phyloP scores from a whole-genome alignment of 2,329 filamentous ascomycete genomes.

The Colletotrichum liriopes region DNA sequence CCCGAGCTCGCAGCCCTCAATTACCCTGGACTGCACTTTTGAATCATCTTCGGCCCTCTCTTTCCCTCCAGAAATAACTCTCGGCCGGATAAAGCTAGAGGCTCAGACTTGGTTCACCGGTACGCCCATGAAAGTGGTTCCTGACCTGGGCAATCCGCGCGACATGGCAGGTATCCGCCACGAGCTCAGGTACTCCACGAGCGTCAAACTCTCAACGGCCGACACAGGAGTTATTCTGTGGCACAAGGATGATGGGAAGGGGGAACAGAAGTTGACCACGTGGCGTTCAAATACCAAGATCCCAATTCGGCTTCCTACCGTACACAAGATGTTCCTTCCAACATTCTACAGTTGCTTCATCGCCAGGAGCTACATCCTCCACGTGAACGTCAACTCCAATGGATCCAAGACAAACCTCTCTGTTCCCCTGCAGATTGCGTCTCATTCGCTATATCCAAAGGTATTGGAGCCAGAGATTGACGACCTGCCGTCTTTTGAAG shows the following conservation, averaged over 20 bases:
- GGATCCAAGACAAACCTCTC: slow-evolving; percentile 60
- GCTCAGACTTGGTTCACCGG: slow-evolving; percentile 68
- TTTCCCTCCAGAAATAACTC: slow-evolving; percentile 64
- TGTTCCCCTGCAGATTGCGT: slow-evolving; percentile 68
- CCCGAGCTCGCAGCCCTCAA: slow-evolving; percentile 58
- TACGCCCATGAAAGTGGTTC: slow-evolving; percentile 61
- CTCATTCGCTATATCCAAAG: slow-evolving; percentile 52
- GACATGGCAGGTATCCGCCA: slow-evolving; percentile 48
- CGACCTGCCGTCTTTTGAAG: slow-evolving; percentile 31
- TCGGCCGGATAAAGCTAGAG: slow-evolving; percentile 64
- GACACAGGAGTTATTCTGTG: slow-evolving; percentile 57
- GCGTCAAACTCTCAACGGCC: slow-evolving; percentile 57
- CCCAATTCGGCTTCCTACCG: slow-evolving; percentile 63
- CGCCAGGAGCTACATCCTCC: slow-evolving; percentile 68
- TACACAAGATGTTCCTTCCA: slow-evolving; percentile 67
- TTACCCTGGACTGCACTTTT: slow-evolving; percentile 63
- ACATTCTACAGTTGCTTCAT: slow-evolving; percentile 73
- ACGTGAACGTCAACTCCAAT: slow-evolving; percentile 60
- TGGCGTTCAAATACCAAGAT: slow-evolving; percentile 54
- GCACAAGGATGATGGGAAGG: slow-evolving; percentile 55
- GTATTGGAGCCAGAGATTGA: slow-evolving; percentile 43
- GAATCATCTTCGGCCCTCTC: slow-evolving; percentile 59
- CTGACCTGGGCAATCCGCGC: slow-evolving; percentile 66
- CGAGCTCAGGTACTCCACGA: slow-evolving; percentile 63
- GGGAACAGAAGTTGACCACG: slow-evolving; percentile 39